Conservation (phyloP, 495 filamentous ascomycete genomes). For the Jackrogersella multiformis region DNA sequence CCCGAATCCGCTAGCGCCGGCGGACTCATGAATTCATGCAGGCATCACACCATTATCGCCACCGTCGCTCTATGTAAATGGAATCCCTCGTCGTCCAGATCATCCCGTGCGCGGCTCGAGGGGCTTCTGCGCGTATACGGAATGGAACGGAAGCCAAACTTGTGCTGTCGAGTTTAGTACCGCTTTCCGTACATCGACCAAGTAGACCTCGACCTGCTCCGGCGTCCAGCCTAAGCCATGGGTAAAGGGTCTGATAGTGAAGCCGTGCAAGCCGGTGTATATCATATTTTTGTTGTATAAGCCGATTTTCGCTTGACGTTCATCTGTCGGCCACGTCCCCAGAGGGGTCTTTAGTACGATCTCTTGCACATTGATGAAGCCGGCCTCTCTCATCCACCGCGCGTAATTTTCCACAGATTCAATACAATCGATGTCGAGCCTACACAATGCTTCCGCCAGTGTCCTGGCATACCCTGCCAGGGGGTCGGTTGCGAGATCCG, state of each 20-base stretch:
- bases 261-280: slow-evolving; percentile 55
- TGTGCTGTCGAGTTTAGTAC: slow-evolving; percentile 62
- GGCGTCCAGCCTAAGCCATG: slow-evolving; percentile 62
- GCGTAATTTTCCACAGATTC: slow-evolving; percentile 56
- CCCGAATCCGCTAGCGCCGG: slow-evolving; percentile 19
- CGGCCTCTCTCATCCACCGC: slow-evolving; percentile 60
- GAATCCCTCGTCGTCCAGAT: slow-evolving; percentile 14
- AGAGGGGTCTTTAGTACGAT: slow-evolving; percentile 62
- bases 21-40: slow-evolving; percentile 23
- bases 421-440: slow-evolving; percentile 54
- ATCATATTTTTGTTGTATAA: slow-evolving; percentile 51
- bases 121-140: slow-evolving; percentile 49
- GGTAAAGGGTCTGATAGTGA: slow-evolving; percentile 59
- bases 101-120: slow-evolving; percentile 8
- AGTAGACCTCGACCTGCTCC: slow-evolving; percentile 63
- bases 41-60: slow-evolving; percentile 7
- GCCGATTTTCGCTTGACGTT: slow-evolving; percentile 61
- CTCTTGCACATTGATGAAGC: slow-evolving; percentile 69
- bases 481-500: slow-evolving; percentile 43
- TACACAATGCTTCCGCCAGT: slow-evolving; percentile 42
- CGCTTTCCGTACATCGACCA: slow-evolving; percentile 62
- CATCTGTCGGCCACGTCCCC: slow-evolving; percentile 68
- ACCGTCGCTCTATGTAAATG: not conserved
- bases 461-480: slow-evolving; percentile 44
- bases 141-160: slow-evolving; percentile 50